phyloP scores from a whole-genome alignment of 345 rosid species.

The Firmiana major region DNA sequence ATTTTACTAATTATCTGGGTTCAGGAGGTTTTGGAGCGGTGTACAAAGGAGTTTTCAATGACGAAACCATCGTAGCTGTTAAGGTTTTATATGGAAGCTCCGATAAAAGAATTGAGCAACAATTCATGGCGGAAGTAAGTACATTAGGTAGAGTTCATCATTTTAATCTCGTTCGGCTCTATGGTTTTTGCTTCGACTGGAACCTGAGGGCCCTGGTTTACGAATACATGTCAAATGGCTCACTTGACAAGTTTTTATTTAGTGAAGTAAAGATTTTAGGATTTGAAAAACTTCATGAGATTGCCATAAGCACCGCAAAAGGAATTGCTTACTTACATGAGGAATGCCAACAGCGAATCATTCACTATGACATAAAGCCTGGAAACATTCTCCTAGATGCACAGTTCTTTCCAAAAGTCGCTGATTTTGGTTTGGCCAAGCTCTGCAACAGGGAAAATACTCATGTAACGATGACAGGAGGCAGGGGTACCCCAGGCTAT shows the following conservation, averaged over 20 bases:
- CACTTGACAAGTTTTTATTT: constrained; percentile 45
- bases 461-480: constrained; percentile 5
- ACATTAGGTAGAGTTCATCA: constrained; percentile 41
- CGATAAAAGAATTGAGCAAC: constrained; percentile 47
- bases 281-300: constrained; percentile 48
- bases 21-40: constrained; percentile 36
- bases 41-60: constrained; percentile 33
- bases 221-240: constrained; percentile 41
- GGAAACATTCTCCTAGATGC: constrained; percentile 51
- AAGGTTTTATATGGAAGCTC: constrained; percentile 52
- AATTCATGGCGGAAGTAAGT: constrained; percentile 40
- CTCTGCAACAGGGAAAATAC: neutral
- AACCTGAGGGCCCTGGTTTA: constrained; percentile 27
- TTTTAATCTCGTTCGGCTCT: constrained; percentile 28
- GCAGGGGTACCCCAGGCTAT: constrained; percentile 19
- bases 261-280: constrained; percentile 29
- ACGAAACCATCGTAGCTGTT: constrained; percentile 44
- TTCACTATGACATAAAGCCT: constrained; percentile 50
- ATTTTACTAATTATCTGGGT: constrained; percentile 37
- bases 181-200: constrained; percentile 33
- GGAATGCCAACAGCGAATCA: constrained; percentile 51
- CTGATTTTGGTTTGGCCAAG: constrained; percentile 53
- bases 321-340: constrained; percentile 62
- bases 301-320: constrained; percentile 51
- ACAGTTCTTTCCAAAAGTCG: constrained; percentile 12